Evolutionary conservation across 352 stramenopile species (phyloP), one percentile per base, ranked within the genome.

Genomic region (Phytophthora meadii): DNA sequence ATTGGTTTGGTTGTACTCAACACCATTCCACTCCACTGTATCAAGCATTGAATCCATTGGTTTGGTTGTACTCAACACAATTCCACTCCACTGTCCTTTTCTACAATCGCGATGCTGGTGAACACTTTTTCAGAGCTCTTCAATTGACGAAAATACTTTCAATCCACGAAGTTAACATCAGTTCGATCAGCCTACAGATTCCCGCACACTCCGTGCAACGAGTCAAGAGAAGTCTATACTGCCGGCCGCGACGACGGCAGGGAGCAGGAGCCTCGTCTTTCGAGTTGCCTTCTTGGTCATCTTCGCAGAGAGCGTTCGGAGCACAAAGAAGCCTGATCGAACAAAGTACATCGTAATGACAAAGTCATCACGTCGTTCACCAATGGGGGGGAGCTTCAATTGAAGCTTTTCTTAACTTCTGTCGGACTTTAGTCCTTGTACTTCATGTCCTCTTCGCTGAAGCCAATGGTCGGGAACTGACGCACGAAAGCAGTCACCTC

Each of bases 401-500:
- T 32, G 37, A 46, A 17, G 19, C 30, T 55, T 46, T 37, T 49
- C 53, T 57, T 58, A 60, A 40, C 6, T 25, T 42, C n/a, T 30
- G 57, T 61, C 47, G 24, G 41, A 54, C 42, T 19, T 60, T 90
- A 93, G 42, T 93, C 72, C 82, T 90, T 89, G 79, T 95, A 95
- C 73, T 89, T 89, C 88, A 95, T 95, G 66, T 97, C 91, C n/a
- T 88, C 77, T 60, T 98, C 92, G 58, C 96, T 88, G 67, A 98
- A 99, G 45, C 97, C 97, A 58, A 99, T 91, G 11, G 94, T 98
- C 7, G 97, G 97, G 83, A 99, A 99, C 53, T 90, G 79, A 44
- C 91, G 93, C 58, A 97, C 90, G 76, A 99, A 99, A 24, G 84
- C 79, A 39, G 81, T 94, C 22, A 99, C 97, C 42, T 98, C 88